Base-by-base conservation (phyloP, 768 basidiomycete species). In the Auricularia cornea region DNA sequence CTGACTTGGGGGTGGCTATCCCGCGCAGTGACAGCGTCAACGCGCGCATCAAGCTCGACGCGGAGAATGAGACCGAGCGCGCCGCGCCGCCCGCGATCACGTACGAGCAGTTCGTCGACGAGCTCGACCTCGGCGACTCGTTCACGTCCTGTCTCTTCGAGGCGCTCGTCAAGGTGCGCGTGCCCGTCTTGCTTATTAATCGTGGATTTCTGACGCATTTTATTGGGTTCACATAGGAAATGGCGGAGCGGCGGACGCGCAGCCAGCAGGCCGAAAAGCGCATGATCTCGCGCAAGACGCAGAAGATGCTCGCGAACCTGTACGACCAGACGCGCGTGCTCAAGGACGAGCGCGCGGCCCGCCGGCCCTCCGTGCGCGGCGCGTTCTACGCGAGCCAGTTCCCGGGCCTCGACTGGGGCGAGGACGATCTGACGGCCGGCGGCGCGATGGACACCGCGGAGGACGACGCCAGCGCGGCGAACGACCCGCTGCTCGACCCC, bases 121-220 rank as follows among this genome's bases (percentile, higher is more conserved):
- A 90, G 31, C 76, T 92, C 59, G 89, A 92, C 70, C 81, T 81
- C 28, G 90, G 89, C 18, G 90, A 92, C 71, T 85, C 88, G 1
- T 92, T 92, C 73, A 91, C 90, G 0, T 83, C 89, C 3, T 81
- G 87, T 0, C 71, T 92, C 59, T 75, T 91, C 63, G 90, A 92
- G 64, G 81, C 89, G 59, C 79, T 92, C 54, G 90, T 92, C 70
- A 89, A 88, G 76, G 90, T 92, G 69, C 72, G 83, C 10, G 52
- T 59, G 18, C 56, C 48, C 31, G 35, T 11, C 48, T 33, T 30
- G 59, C 62, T 54, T 66, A 59, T 59, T 68, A 61, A 65, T 41
- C 51, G 28, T 12, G 64, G 12, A 32, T 32, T 52, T 38, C 8
- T 38, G 35, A 8, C 35, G 35, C 4, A 14, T 38, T 38, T 38